Evolutionary conservation across 495 filamentous ascomycete genomes (phyloP).

Genomic region (Aeminium ludgeri): DNA sequence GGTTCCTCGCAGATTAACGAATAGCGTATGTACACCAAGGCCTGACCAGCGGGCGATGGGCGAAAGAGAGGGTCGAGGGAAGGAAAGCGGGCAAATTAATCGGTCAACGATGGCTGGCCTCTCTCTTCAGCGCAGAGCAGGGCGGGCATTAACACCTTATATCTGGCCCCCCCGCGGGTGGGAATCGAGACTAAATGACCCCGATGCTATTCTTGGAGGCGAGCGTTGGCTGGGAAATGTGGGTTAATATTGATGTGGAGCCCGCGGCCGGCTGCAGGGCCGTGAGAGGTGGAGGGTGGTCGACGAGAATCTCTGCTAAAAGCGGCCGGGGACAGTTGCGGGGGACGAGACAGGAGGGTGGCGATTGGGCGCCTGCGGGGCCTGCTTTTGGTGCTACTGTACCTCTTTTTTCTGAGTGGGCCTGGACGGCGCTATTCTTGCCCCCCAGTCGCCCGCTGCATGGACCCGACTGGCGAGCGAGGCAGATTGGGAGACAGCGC

Average conservation of each 20-base stretch:
- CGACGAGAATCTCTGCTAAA: slow-evolving; percentile 9
- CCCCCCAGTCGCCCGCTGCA: too few species aligned
- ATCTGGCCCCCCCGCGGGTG: slow-evolving; percentile 20
- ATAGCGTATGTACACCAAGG: slow-evolving; percentile 23
- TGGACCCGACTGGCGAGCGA: neutral
- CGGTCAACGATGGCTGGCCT: slow-evolving; percentile 15
- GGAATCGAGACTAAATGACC: slow-evolving; percentile 20
- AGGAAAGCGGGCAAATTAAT: slow-evolving; percentile 26
- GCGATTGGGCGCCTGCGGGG: slow-evolving; percentile 6
- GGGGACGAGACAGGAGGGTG: neutral
- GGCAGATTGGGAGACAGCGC: neutral
- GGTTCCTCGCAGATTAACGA: slow-evolving; percentile 26
- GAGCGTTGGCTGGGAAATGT: neutral
- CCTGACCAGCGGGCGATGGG: slow-evolving; percentile 22
- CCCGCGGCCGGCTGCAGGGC: neutral
- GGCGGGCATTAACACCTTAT: slow-evolving; percentile 23
- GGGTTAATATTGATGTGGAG: neutral
- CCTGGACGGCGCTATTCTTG: neutral
- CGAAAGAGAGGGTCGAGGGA: slow-evolving; percentile 12
- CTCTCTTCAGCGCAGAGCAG: slow-evolving; percentile 3
- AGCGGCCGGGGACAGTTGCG: neutral
- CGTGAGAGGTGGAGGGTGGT: neutral
- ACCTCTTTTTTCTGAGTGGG: too few species aligned
- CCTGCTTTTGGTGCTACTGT: neutral
- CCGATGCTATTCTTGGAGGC: slow-evolving; percentile 23